Evolutionary conservation across 768 basidiomycete genomes (phyloP).

Genomic region (Phlebiopsis gigantea): DNA sequence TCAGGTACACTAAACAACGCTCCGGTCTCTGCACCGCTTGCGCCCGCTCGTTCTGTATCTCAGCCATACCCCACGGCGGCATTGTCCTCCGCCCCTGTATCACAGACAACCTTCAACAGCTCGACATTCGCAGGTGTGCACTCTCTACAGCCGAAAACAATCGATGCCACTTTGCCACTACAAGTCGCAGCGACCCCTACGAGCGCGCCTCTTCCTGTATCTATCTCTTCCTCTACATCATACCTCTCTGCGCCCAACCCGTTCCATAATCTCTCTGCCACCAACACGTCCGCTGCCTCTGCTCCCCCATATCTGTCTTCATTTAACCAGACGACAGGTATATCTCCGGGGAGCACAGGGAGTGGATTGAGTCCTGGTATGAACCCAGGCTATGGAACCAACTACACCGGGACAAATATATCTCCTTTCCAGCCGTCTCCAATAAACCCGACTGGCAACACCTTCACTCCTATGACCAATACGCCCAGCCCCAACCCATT

Average conservation of each 20-base stretch:
- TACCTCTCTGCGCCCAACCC: conserved; percentile 11
- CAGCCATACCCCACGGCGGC: background rate
- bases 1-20: background rate
- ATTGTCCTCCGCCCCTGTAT: background rate
- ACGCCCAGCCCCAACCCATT: conserved; percentile 19
- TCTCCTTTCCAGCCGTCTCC: conserved; percentile 16
- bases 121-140: background rate
- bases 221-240: conserved; percentile 2
- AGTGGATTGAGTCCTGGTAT: conserved; percentile 21
- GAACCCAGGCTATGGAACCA: background rate
- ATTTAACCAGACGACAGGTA: conserved; percentile 12
- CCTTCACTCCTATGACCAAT: background rate
- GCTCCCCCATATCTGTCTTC: conserved; percentile 19
- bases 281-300: conserved; percentile 18
- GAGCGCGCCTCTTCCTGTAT: conserved; percentile 15
- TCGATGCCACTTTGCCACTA: conserved; percentile 7
- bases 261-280: conserved; percentile 18
- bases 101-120: background rate
- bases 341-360: conserved; percentile 12
- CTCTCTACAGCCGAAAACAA: background rate
- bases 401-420: background rate
- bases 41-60: background rate
- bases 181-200: conserved; percentile 10
- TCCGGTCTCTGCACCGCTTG: background rate
- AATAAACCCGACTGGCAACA: conserved; percentile 10